Percentiles rank a stretch among this genome's conserved stretches.
phyloP scores from a whole-genome alignment of 2,329 filamentous ascomycete species.

The Diaporthe sp. region DNA sequence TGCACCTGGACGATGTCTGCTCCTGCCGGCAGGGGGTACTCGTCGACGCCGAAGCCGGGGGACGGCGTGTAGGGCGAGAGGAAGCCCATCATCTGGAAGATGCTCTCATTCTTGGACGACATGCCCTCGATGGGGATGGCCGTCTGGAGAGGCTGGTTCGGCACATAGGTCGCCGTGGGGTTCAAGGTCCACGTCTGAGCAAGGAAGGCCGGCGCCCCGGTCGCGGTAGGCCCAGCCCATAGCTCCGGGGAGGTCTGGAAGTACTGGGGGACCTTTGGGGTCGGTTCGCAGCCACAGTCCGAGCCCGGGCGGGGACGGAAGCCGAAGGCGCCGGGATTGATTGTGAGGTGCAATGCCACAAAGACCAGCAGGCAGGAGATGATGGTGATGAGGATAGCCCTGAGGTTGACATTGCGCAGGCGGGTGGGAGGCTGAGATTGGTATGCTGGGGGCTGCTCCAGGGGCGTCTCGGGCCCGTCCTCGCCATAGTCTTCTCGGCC shows the following conservation, averaged over 20 bases:
- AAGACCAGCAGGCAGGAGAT: constrained; percentile 45
- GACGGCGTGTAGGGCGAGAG: constrained; percentile 79
- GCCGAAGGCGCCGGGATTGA: constrained; percentile 42
- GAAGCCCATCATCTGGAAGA: constrained; percentile 79
- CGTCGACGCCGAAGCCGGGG: constrained; percentile 80
- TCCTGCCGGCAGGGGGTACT: constrained; percentile 76
- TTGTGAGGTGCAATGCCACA: constrained; percentile 45
- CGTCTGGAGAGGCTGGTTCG: constrained; percentile 80
- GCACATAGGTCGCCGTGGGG: constrained; percentile 75
- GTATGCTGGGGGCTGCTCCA: constrained; percentile 36
- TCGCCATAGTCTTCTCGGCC: constrained; percentile 36
- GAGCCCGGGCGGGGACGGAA: constrained; percentile 32
- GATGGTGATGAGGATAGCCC: constrained; percentile 44
- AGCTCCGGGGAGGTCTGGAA: constrained; percentile 74
- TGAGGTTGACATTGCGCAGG: constrained; percentile 37
- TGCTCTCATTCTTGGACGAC: constrained; percentile 70
- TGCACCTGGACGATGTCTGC: constrained; percentile 79
- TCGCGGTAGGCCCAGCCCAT: constrained; percentile 77
- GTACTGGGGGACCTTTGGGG: constrained; percentile 69
- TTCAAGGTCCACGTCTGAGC: constrained; percentile 79
- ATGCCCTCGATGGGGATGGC: constrained; percentile 75
- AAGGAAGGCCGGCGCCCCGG: constrained; percentile 77
- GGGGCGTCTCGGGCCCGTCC: constrained; percentile 33
- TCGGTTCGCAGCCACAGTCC: constrained; percentile 33
- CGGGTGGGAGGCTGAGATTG: constrained; percentile 35